These are phyloP conservation scores for Didymella keratinophila DNA, from an alignment of 2,329 filamentous ascomycete species.

Conservation along the genomic window DNA sequence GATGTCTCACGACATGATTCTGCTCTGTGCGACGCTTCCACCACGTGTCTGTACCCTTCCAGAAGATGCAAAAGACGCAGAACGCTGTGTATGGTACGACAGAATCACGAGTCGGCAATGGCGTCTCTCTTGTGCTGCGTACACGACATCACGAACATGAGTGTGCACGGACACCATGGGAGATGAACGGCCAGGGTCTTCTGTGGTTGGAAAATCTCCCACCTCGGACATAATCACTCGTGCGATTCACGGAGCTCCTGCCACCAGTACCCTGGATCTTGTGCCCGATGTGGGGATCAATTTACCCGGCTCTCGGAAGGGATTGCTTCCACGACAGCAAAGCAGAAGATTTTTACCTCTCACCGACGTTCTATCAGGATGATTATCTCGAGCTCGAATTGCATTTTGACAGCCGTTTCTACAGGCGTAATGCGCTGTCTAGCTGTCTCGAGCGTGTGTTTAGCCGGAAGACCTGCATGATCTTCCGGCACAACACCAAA, in stretches of 20 bases:
- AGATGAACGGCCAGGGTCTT: conserved; percentile 38
- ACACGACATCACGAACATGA: conserved; percentile 15
- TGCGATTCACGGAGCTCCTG: conserved; percentile 39
- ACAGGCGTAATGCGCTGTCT: conserved; percentile 2
- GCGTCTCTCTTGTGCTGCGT: conserved; percentile 8
- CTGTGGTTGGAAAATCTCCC: conserved; percentile 44
- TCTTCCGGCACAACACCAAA: conserved; percentile 38
- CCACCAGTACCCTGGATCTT: conserved; percentile 40
- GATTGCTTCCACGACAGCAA: conserved; percentile 10
- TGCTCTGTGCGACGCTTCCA: conserved; percentile 25
- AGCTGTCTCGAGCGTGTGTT: conserved; percentile 26
- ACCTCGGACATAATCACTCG: conserved; percentile 29
- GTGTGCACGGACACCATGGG: conserved; percentile 16
- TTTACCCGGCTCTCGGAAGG: conserved; percentile 33
- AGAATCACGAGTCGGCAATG: background rate
- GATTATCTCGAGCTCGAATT: background rate
- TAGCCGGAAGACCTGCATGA: conserved; percentile 43
- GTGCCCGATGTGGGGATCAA: conserved; percentile 33
- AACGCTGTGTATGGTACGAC: background rate
- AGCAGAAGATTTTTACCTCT: background rate
- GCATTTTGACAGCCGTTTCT: background rate
- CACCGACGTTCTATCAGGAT: background rate
- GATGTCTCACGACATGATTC: conserved; percentile 14
- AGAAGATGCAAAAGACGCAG: conserved; percentile 7
- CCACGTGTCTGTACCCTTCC: conserved; percentile 30